Percentiles rank a stretch among this genome's conserved stretches.
These are phyloP conservation scores for Gossypium herbaceum DNA, from an alignment of 345 rosid genomes.

Conservation along the genomic window DNA sequence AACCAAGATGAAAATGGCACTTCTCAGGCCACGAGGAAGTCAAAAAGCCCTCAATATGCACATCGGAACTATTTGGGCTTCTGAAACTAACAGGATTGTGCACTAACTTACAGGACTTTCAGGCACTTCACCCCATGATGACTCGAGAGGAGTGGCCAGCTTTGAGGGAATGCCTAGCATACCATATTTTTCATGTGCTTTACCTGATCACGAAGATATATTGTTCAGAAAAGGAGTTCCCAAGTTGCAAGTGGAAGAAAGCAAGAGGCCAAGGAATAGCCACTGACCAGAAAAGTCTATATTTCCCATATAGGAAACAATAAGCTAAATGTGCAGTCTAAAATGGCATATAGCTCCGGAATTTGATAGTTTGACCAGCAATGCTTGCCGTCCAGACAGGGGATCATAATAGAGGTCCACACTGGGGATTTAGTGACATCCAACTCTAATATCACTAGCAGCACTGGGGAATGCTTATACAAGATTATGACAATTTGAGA, in stretches of 20 bases:
- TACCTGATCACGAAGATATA: constrained; percentile 2
- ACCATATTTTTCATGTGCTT: not conserved
- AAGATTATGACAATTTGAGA: not conserved
- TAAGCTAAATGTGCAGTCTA: not conserved
- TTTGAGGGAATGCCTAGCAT: not conserved
- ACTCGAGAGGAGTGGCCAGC: too few relatives aligned
- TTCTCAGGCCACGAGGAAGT: not conserved
- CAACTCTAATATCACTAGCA: not conserved
- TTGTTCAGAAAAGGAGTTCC: not conserved
- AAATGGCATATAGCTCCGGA: not conserved
- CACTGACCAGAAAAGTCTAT: not conserved
- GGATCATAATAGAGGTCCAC: too few relatives aligned
- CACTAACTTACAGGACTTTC: not conserved
- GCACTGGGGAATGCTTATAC: not conserved
- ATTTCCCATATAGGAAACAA: not conserved
- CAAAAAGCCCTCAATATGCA: not conserved
- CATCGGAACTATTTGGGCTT: constrained; percentile 4
- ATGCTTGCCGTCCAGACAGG: too few relatives aligned
- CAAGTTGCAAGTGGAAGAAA: not conserved
- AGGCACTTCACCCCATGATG: not conserved
- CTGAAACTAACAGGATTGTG: not conserved
- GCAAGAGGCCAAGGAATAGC: not conserved
- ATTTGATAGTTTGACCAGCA: too few relatives aligned
- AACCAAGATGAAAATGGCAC: not conserved
- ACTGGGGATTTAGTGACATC: not conserved